Conservation (phyloP, 192 early-diverging fungal species). For the Coemansia asiatica region DNA sequence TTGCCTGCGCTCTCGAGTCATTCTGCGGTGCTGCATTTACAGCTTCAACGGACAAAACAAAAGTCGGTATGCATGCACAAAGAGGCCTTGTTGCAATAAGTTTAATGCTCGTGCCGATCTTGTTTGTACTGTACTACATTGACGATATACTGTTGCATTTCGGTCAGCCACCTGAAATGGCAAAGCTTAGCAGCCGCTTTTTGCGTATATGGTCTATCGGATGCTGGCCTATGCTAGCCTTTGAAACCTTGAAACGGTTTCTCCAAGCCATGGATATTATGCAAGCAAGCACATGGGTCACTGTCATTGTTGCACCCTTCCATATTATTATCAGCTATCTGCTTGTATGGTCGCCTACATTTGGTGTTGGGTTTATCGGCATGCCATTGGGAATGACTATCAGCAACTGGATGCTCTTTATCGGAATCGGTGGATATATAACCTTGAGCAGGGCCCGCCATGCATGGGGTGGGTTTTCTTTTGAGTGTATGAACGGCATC, state of each 20-base stretch:
- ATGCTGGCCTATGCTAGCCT: slow-evolving; percentile 72
- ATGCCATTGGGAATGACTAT: slow-evolving; percentile 68
- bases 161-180: slow-evolving; percentile 75
- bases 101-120: slow-evolving; percentile 23
- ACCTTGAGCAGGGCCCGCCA: slow-evolving; percentile 37
- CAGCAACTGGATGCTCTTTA: slow-evolving; percentile 62
- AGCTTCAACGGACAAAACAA: slow-evolving; percentile 45
- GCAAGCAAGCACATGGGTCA: slow-evolving; percentile 64
- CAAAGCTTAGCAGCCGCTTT: slow-evolving; percentile 68
- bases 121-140: slow-evolving; percentile 26
- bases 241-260: slow-evolving; percentile 82
- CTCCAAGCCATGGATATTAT: slow-evolving; percentile 90
- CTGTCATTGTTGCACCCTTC: slow-evolving; percentile 38
- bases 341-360: slow-evolving; percentile 50
- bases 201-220: slow-evolving; percentile 68
- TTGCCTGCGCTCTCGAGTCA: slow-evolving; percentile 55
- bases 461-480: slow-evolving; percentile 82
- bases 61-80: slow-evolving; percentile 45
- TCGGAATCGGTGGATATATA: slow-evolving; percentile 59
- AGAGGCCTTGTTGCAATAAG: slow-evolving; percentile 45
- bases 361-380: slow-evolving; percentile 66
- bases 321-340: slow-evolving; percentile 27
- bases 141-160: slow-evolving; percentile 68
- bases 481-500: slow-evolving; percentile 63
- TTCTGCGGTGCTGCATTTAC: slow-evolving; percentile 45